These are phyloP conservation scores for Lentinula novae-zelandiae DNA, from an alignment of 1,284 basidiomycete species.

Conservation along the genomic window DNA sequence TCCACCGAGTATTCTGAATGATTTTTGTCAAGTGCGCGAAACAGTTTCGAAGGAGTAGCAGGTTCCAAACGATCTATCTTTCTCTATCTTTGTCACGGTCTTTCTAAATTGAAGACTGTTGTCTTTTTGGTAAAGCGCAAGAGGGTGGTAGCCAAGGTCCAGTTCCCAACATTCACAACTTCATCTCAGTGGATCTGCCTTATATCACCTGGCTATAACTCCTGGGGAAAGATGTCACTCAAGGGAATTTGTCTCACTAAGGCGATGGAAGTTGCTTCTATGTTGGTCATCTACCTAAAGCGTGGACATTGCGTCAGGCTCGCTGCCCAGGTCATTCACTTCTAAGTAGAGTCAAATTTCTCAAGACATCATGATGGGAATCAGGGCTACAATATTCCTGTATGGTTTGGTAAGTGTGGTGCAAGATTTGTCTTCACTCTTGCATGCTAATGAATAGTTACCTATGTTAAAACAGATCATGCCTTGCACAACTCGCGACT, in stretches of 20 bases:
- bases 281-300: background rate
- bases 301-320: background rate
- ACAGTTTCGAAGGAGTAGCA: slow-evolving; percentile 31
- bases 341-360: too few relatives aligned
- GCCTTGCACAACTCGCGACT: too few relatives aligned
- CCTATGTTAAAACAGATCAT: too few relatives aligned
- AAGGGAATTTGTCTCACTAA: slow-evolving; percentile 87
- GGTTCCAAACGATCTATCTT: slow-evolving; percentile 43
- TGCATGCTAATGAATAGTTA: too few relatives aligned
- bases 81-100: background rate
- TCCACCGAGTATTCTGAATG: slow-evolving; percentile 59
- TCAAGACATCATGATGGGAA: too few relatives aligned
- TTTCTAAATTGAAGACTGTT: too few relatives aligned
- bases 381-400: too few relatives aligned
- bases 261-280: slow-evolving; percentile 58
- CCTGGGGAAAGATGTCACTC: slow-evolving; percentile 80
- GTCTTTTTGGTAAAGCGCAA: slow-evolving; percentile 31
- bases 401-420: too few relatives aligned
- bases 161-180: slow-evolving; percentile 88
- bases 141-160: slow-evolving; percentile 87
- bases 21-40: slow-evolving; percentile 91
- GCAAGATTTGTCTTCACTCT: too few relatives aligned
- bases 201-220: slow-evolving; percentile 80
- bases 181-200: slow-evolving; percentile 84
- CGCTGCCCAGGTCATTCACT: too few relatives aligned